phyloP scores from a whole-genome alignment of 495 filamentous ascomycete genomes.

The Aspergillus kassunensis region DNA sequence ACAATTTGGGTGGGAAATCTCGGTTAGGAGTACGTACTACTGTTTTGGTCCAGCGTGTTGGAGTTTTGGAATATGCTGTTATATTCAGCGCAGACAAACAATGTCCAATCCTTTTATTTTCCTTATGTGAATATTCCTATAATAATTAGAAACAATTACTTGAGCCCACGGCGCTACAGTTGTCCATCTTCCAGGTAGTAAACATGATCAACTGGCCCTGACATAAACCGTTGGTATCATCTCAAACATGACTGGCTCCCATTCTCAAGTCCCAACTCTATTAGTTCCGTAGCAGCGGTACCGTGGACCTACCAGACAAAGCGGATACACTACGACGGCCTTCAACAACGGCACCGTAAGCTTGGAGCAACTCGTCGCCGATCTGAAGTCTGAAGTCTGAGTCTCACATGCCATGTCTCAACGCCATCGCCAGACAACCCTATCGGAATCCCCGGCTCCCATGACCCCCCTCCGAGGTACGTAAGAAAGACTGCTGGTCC shows the following conservation, averaged over 20 bases:
- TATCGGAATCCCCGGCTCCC: conserved; percentile 6
- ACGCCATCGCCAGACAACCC: not conserved
- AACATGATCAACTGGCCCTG: not conserved
- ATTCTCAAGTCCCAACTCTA: not conserved
- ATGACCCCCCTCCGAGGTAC: not conserved
- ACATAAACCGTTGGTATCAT: not conserved
- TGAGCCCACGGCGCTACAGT: not conserved
- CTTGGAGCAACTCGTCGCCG: too few species aligned
- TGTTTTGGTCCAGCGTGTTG: conserved; percentile 1
- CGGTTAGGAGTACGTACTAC: conserved; percentile 8
- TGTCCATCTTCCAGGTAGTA: not conserved
- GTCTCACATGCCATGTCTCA: not conserved
- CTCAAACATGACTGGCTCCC: not conserved
- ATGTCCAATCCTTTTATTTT: conserved; percentile 4
- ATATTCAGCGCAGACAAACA: conserved; percentile 8
- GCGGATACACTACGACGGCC: too few species aligned
- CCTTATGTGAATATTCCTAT: conserved; percentile 11
- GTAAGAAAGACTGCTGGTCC: not conserved
- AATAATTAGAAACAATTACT: conserved; percentile 9
- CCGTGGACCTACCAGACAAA: too few species aligned
- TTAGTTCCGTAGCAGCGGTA: too few species aligned
- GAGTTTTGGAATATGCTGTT: conserved; percentile 11
- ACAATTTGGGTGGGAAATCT: not conserved
- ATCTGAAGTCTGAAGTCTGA: too few species aligned
- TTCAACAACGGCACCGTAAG: too few species aligned